Evolutionary conservation across 352 stramenopile species (phyloP).

Genomic region (Pythium scleroteichum): DNA sequence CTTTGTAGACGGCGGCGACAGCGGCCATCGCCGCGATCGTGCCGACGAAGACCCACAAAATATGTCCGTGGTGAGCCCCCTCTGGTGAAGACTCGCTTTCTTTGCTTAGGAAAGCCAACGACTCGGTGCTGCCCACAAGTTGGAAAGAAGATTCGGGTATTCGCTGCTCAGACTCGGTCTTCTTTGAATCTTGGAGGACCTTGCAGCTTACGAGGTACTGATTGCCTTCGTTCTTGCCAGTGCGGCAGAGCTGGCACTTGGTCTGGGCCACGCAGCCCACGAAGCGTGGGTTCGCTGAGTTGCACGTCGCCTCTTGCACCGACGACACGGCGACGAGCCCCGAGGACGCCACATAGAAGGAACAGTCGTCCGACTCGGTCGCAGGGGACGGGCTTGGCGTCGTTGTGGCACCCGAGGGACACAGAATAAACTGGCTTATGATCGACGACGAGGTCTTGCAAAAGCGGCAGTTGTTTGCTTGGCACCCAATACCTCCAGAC

Average conservation of each 20-base stretch:
- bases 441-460: constrained; percentile 30
- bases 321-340: constrained; percentile 46
- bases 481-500: constrained; percentile 34
- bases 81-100: no score
- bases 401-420: not conserved
- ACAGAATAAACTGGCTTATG: constrained; percentile 4
- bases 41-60: no score
- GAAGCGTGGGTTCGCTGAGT: constrained; percentile 27
- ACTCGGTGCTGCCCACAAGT: no score
- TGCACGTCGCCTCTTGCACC: constrained; percentile 44
- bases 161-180: not conserved
- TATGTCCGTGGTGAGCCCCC: no score
- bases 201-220: constrained; percentile 58
- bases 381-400: not conserved
- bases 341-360: not conserved
- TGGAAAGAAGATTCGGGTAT: no score
- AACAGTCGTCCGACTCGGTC: not conserved
- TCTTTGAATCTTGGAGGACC: constrained; percentile 38
- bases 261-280: constrained; percentile 47
- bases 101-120: no score
- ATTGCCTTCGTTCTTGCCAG: constrained; percentile 60
- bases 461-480: constrained; percentile 34
- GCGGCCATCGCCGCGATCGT: not conserved
- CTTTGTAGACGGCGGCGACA: constrained; percentile 1
- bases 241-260: constrained; percentile 53